These are phyloP conservation scores for Linderniella brevidens DNA, from an alignment of 257 asterid species.

Conservation along the genomic window DNA sequence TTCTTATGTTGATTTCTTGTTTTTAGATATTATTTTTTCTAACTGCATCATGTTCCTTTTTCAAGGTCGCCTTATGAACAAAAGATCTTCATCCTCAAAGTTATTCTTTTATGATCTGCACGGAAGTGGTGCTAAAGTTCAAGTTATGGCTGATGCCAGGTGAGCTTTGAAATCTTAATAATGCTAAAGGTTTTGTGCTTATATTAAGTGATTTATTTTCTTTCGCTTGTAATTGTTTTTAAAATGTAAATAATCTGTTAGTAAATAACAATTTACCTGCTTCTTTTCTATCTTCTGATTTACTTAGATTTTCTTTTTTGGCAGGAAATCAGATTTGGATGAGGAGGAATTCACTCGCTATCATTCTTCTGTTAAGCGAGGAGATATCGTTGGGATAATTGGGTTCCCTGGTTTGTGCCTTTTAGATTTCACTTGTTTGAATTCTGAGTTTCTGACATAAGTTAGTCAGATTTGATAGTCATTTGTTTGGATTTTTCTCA, in stretches of 20 bases:
- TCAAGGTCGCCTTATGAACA: conserved; percentile 71
- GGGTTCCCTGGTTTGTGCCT: conserved; percentile 76
- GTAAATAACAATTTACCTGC: no score
- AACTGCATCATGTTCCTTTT: conserved; percentile 1
- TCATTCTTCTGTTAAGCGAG: conserved; percentile 75
- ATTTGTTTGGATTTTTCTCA: neutral
- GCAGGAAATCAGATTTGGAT: conserved; percentile 50
- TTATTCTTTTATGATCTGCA: conserved; percentile 76
- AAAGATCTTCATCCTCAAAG: conserved; percentile 52
- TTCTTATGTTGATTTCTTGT: neutral
- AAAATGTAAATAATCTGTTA: no score
- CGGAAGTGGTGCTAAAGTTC: conserved; percentile 75
- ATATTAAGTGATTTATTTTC: neutral
- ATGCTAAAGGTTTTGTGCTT: neutral
- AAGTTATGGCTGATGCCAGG: conserved; percentile 84
- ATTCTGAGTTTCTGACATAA: neutral
- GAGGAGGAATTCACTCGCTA: conserved; percentile 41
- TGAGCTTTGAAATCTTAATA: conserved; percentile 8
- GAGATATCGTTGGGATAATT: conserved; percentile 68
- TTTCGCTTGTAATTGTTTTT: neutral
- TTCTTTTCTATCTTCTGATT: no score
- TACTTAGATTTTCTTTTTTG: neutral
- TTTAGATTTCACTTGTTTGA: neutral
- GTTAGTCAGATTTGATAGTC: neutral
- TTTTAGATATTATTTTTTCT: neutral